phyloP scores from a whole-genome alignment of 1,284 basidiomycete species.

The Ganoderma boninense region DNA sequence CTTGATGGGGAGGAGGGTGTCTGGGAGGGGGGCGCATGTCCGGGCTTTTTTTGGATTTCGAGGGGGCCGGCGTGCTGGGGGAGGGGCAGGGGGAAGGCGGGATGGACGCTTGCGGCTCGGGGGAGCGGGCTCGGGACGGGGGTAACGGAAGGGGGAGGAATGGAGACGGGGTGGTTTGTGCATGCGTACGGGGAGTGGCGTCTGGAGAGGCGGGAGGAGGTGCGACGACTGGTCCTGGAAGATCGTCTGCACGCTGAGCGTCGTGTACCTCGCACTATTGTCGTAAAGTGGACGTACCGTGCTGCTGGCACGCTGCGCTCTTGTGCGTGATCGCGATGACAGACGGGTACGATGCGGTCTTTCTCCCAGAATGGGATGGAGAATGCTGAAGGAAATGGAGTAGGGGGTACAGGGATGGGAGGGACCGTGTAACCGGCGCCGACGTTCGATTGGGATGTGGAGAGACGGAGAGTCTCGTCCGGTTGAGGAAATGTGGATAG shows the following conservation, averaged over 20 bases:
- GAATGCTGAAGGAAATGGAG: background rate
- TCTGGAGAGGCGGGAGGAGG: background rate
- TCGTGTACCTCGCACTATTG: background rate
- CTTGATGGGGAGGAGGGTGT: constrained; percentile 16
- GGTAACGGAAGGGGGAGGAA: too few relatives aligned
- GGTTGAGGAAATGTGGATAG: background rate
- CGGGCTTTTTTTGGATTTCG: background rate
- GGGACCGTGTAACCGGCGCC: background rate
- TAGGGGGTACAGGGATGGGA: background rate
- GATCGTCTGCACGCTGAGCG: background rate
- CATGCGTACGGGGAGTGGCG: background rate
- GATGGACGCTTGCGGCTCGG: background rate
- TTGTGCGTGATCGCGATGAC: background rate
- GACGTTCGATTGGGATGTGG: background rate
- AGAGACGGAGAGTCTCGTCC: background rate
- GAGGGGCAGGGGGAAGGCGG: background rate
- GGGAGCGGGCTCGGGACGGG: background rate
- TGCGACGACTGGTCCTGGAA: background rate
- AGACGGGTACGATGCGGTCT: background rate
- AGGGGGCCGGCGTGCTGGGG: background rate
- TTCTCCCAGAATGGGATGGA: background rate
- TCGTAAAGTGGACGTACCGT: background rate
- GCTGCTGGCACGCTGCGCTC: background rate
- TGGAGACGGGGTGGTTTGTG: background rate
- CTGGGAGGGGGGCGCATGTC: constrained; percentile 2